Conservation (phyloP, 2,329 filamentous ascomycete genomes). For the Scortechinia acanthostroma region DNA sequence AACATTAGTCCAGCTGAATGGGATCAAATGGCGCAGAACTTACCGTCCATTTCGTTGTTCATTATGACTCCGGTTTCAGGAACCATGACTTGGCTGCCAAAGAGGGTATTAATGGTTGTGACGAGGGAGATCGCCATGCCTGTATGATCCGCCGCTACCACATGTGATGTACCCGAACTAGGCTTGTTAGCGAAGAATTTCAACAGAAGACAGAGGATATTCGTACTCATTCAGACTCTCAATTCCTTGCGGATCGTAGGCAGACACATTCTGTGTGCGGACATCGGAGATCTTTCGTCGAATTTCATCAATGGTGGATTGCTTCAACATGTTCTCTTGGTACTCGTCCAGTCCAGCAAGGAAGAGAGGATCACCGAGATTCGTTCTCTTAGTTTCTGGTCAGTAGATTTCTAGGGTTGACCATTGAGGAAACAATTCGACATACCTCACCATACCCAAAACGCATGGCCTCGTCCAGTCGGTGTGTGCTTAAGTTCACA, state of each 20-base stretch:
- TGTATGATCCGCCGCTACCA: constrained; percentile 44
- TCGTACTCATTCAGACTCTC: constrained; percentile 44
- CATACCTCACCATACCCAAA: constrained; percentile 48
- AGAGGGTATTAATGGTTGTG: constrained; percentile 61
- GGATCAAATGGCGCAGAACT: constrained; percentile 18
- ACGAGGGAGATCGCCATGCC: constrained; percentile 59
- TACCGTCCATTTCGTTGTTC: constrained; percentile 57
- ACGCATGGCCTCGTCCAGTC: constrained; percentile 59
- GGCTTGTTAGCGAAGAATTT: constrained; percentile 8
- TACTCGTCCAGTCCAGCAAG: constrained; percentile 49
- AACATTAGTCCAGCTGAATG: constrained; percentile 4
- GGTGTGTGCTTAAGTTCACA: constrained; percentile 56
- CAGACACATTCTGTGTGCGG: constrained; percentile 46
- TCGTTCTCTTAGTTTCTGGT: constrained; percentile 33
- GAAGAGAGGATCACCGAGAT: constrained; percentile 57
- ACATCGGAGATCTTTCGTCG: constrained; percentile 49
- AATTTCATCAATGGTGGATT: constrained; percentile 39
- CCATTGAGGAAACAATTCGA: not conserved
- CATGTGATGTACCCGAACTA: constrained; percentile 39
- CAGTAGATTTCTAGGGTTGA: constrained; percentile 6
- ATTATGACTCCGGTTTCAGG: constrained; percentile 67
- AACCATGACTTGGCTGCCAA: constrained; percentile 55
- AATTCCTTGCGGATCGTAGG: constrained; percentile 53
- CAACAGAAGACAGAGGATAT: not conserved
- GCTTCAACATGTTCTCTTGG: constrained; percentile 44